A percentile compares a stretch with the other conserved stretches of the same genome.
Conservation (phyloP, 75 land plant genomes). For the Picea glauca region DNA sequence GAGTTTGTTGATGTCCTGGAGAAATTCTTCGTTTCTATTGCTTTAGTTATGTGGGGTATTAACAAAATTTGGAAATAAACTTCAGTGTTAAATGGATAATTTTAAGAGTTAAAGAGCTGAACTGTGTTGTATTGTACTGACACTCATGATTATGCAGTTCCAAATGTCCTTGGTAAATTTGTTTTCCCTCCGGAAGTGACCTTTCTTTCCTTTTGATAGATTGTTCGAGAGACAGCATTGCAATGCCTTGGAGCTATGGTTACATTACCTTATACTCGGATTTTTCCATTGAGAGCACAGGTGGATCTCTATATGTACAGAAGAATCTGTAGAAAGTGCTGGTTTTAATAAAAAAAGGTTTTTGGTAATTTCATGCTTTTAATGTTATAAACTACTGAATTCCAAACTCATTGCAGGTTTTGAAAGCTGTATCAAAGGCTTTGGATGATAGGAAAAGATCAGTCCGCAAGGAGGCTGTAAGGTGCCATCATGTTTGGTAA, state of each 20-base stretch:
- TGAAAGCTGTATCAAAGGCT: conserved; percentile 49
- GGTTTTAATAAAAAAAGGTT: neutral
- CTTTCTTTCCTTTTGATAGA: conserved; percentile 23
- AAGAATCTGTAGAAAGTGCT: neutral
- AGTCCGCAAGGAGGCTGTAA: conserved; percentile 89
- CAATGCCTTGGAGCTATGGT: conserved; percentile 81
- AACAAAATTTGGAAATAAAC: neutral
- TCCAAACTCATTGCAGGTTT: conserved; percentile 38
- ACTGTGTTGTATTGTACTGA: neutral
- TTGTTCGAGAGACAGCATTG: conserved; percentile 82
- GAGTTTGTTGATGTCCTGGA: too few relatives aligned
- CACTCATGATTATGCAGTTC: neutral
- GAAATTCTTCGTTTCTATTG: too few relatives aligned
- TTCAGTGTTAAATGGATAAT: neutral
- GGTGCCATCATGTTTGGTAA: conserved; percentile 86
- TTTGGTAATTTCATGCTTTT: neutral
- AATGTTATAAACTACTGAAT: neutral
- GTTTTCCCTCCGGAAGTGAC: neutral
- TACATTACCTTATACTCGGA: conserved; percentile 57
- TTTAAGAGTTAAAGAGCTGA: neutral
- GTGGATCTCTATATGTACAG: conserved; percentile 22
- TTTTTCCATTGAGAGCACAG: conserved; percentile 72
- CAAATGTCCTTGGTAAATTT: neutral
- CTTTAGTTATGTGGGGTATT: neutral
- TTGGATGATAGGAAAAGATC: conserved; percentile 83